Evolutionary conservation across 345 rosid species (phyloP).

Genomic region (Raphanus sativus): DNA sequence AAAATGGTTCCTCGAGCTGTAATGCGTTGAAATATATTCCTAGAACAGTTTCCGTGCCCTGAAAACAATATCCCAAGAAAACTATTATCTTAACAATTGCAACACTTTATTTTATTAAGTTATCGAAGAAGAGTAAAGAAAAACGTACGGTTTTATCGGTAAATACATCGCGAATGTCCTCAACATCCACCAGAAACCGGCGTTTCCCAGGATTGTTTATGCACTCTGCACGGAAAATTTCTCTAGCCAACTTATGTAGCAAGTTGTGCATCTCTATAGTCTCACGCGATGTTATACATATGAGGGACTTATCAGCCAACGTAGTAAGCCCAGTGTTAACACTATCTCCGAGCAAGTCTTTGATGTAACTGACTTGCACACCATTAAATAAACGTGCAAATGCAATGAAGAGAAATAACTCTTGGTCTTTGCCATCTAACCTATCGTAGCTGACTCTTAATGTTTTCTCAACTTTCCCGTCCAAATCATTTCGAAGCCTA

Average conservation of each 20-base stretch:
- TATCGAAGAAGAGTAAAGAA: too few species aligned
- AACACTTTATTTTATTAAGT: too few species aligned
- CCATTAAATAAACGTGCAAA: too few species aligned
- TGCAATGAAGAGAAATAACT: too few species aligned
- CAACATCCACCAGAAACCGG: conserved; percentile 24
- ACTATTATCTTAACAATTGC: too few species aligned
- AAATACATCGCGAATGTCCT: not conserved
- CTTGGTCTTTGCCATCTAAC: too few species aligned
- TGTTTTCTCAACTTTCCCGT: too few species aligned
- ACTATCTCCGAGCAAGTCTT: not conserved
- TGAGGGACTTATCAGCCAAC: conserved; percentile 28
- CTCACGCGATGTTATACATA: not conserved
- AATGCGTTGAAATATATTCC: not conserved
- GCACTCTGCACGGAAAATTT: conserved; percentile 15
- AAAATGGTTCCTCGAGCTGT: not conserved
- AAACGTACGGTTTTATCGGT: not conserved
- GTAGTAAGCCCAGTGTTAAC: not conserved
- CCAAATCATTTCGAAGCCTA: too few species aligned
- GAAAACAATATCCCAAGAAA: too few species aligned
- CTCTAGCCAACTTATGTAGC: conserved; percentile 32
- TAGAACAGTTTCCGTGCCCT: not conserved
- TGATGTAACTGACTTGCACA: not conserved
- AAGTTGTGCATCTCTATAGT: conserved; percentile 30
- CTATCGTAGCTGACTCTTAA: too few species aligned
- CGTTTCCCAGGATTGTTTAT: conserved; percentile 8